A percentile compares a stretch with the other conserved stretches of the same genome.
Evolutionary conservation across 192 early-diverging fungal species (phyloP).

Genomic region (Entomortierella parvispora): DNA sequence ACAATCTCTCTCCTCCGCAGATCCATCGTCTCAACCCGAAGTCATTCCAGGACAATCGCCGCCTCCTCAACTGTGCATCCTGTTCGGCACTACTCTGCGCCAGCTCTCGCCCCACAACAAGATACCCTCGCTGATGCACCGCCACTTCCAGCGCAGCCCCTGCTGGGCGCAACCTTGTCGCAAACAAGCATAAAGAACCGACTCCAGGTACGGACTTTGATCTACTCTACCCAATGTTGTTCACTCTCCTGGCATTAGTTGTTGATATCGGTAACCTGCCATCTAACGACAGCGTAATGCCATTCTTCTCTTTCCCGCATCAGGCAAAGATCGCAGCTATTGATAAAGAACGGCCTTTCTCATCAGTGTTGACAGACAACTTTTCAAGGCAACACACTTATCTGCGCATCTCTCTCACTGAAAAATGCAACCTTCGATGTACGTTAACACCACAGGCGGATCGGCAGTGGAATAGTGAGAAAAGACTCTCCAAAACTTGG

Average conservation of each 20-base stretch:
- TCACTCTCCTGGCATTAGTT: neutral
- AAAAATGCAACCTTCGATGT: slow-evolving; percentile 96
- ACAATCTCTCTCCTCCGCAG: neutral
- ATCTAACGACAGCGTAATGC: neutral
- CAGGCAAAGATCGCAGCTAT: slow-evolving; percentile 56
- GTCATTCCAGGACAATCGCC: neutral
- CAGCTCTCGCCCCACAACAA: slow-evolving; percentile 30
- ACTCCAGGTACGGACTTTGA: slow-evolving; percentile 12
- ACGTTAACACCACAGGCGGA: too few species aligned
- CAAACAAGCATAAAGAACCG: slow-evolving; percentile 1
- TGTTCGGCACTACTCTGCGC: slow-evolving; percentile 21
- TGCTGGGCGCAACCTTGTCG: slow-evolving; percentile 8
- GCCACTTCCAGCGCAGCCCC: slow-evolving; percentile 20
- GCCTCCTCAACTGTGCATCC: neutral
- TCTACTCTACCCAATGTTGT: too few species aligned
- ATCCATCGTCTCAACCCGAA: neutral
- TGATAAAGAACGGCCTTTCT: slow-evolving; percentile 55
- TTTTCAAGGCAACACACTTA: slow-evolving; percentile 94
- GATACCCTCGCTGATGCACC: neutral
- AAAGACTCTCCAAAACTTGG: too few species aligned
- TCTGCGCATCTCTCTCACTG: slow-evolving; percentile 93
- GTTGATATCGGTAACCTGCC: neutral
- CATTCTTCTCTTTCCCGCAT: neutral
- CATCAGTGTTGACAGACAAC: slow-evolving; percentile 69
- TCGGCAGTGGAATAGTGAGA: too few species aligned